Evolutionary conservation across 2,329 filamentous ascomycete genomes (phyloP).

Genomic region (Alternaria metachromatica): DNA sequence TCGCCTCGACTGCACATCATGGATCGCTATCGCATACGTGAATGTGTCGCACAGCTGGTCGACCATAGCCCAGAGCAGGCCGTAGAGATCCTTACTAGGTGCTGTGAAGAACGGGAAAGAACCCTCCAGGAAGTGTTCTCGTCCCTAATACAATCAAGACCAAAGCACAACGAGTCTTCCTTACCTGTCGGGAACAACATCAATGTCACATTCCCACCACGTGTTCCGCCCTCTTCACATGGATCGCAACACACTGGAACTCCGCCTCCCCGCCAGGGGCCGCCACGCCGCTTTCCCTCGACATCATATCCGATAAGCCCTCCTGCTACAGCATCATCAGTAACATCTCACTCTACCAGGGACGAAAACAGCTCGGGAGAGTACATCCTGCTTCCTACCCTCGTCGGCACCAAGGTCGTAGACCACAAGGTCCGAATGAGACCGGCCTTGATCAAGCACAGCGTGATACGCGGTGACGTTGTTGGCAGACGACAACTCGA

Average conservation of each 20-base stretch:
- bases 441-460: constrained; percentile 1
- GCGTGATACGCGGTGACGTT: constrained; percentile 4
- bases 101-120: neutral
- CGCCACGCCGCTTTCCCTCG: neutral
- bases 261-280: neutral
- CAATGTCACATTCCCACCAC: neutral
- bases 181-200: neutral
- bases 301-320: neutral
- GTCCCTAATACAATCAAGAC: neutral
- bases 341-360: neutral
- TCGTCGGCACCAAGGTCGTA: neutral
- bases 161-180: neutral
- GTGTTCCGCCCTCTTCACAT: neutral
- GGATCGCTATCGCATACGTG: neutral
- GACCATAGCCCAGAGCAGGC: neutral
- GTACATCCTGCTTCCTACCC: neutral
- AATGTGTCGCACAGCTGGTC: neutral
- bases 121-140: neutral
- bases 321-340: neutral
- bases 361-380: neutral
- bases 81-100: neutral
- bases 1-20: neutral
- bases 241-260: neutral
- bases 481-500: neutral
- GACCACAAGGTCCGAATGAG: neutral